phyloP scores from a whole-genome alignment of 1,284 basidiomycete genomes.

The Ganoderma lucidum region DNA sequence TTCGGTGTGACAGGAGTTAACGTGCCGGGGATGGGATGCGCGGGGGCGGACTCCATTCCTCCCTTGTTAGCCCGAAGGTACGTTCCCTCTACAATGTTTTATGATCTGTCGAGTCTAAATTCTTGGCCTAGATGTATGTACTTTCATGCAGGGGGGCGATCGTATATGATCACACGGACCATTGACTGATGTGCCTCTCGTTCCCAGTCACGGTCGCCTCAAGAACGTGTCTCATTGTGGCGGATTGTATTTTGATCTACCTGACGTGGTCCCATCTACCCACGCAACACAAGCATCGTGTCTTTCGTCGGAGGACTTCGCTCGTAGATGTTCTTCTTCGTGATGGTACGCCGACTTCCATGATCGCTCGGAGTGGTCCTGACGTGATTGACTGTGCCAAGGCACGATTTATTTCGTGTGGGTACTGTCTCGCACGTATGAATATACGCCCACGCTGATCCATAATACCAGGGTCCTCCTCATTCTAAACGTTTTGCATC shows the following conservation, averaged over 20 bases:
- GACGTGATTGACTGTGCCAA: background rate
- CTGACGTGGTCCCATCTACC: background rate
- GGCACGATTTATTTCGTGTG: background rate
- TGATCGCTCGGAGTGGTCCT: background rate
- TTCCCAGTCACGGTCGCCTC: background rate
- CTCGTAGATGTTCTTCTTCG: background rate
- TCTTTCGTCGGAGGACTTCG: background rate
- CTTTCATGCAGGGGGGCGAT: background rate
- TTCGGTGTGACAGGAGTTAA: background rate
- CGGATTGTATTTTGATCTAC: background rate
- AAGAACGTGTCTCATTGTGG: background rate
- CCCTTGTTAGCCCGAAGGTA: background rate
- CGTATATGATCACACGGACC: background rate
- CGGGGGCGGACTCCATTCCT: background rate
- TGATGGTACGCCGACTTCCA: background rate
- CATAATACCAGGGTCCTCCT: background rate
- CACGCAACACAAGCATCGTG: background rate
- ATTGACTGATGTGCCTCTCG: background rate
- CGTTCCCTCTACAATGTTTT: background rate
- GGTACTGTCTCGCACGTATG: background rate
- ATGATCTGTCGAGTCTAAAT: background rate
- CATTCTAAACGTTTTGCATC: background rate
- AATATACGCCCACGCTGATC: background rate
- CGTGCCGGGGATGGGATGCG: background rate
- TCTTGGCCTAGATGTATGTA: background rate